These are phyloP conservation scores for Fusarium euwallaceae DNA, from an alignment of 2,329 filamentous ascomycete genomes.

Conservation along the genomic window DNA sequence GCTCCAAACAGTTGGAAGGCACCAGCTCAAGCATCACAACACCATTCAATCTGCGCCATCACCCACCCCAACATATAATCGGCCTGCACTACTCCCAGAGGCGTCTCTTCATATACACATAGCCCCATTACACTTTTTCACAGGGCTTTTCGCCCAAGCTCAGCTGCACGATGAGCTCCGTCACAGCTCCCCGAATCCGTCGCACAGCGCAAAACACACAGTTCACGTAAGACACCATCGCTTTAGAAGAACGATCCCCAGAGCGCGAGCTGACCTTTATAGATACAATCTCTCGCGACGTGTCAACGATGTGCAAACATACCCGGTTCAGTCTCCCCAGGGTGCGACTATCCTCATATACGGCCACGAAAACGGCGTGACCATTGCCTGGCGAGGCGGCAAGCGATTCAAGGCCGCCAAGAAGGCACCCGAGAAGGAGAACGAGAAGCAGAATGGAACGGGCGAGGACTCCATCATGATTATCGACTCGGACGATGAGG, in stretches of 20 bases:
- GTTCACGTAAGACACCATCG: conserved; percentile 56
- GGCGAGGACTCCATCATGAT: conserved; percentile 70
- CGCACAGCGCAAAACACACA: conserved; percentile 64
- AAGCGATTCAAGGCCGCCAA: conserved; percentile 66
- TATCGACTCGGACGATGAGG: conserved; percentile 74
- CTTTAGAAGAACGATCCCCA: too few relatives aligned
- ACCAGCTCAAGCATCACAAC: conserved; percentile 16
- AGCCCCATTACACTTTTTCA: background rate
- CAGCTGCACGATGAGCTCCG: conserved; percentile 50
- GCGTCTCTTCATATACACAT: background rate
- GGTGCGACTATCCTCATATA: conserved; percentile 74
- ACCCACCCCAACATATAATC: background rate
- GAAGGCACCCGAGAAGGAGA: conserved; percentile 52
- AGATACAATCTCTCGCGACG: conserved; percentile 72
- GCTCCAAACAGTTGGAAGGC: conserved; percentile 12
- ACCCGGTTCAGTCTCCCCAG: conserved; percentile 72
- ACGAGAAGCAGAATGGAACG: conserved; percentile 65
- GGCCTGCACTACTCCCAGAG: background rate
- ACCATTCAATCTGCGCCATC: background rate
- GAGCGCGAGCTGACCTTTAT: conserved; percentile 8
- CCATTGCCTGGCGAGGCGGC: conserved; percentile 73
- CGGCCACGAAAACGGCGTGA: conserved; percentile 73
- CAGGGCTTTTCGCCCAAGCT: conserved; percentile 42
- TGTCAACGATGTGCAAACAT: conserved; percentile 70
- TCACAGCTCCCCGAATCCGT: conserved; percentile 56